Base-by-base conservation (phyloP, 108 stramenopile species). In the Nitzschia palea region DNA sequence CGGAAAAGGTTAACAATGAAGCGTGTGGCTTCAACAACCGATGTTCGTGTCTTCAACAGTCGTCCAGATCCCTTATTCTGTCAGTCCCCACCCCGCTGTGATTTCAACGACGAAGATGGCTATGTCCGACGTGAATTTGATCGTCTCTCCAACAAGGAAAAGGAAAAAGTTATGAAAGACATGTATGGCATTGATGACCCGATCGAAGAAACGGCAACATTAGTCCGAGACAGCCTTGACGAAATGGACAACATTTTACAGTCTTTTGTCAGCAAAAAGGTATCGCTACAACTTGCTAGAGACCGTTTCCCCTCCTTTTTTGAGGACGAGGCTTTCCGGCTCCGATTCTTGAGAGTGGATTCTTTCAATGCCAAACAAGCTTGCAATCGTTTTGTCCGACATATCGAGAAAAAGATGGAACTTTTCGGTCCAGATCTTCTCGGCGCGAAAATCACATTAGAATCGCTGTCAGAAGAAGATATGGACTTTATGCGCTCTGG, bases 341-440 rank as follows among this genome's bases (percentile, higher is more conserved):
- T 63, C 4, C 28, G 14, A 14, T 67, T 67, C 47, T 29, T 67
- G 25, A 22, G 66, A 44, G 66, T 36, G 8, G 66, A 67, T 25
- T 28, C 23, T 9, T 67, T 55, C 66, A 51, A 67, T 44, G 40
- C 29, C 1, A 30, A 54, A 44, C 9, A 32, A 10, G 66, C 66
- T 22, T 29, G 42, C 1, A 37, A 26, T 0, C 23, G 45, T 8
- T 25, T 67, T 25, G 29, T 48, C 27, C 15, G 30, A 0, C 36
- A 48, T 27, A 17, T 43, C 14, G 45, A 55, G 26, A 37, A 32
- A 2, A 67, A 67, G 40, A n/a, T 55, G 1, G 52, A 67, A 30
- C 66, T 67, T 3, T 67, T 70, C 30, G 70, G 70, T n/a, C 12
- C 23, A 5, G 59, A 57, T 29, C 61, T 62, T 23, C 37, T 68